These are phyloP conservation scores for Cystobasidium ongulense DNA, from an alignment of 768 basidiomycete species.

Conservation along the genomic window DNA sequence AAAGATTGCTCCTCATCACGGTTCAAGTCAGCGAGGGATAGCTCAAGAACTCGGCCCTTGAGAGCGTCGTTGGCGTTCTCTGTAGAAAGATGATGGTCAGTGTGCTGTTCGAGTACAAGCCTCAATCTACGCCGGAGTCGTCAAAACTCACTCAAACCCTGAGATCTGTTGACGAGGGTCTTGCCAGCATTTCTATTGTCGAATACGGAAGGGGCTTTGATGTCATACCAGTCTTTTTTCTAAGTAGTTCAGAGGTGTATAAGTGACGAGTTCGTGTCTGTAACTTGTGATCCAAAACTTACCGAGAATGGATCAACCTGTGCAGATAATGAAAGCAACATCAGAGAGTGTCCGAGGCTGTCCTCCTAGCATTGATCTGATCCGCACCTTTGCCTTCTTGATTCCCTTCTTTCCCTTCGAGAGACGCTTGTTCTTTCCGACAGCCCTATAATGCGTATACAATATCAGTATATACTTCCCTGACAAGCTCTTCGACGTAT, in stretches of 20 bases:
- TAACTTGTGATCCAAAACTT: neutral
- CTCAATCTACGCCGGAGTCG: neutral
- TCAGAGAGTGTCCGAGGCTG: too few species aligned
- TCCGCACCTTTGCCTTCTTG: conserved; percentile 84
- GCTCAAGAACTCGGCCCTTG: conserved; percentile 90
- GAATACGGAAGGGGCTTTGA: conserved; percentile 97
- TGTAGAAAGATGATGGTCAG: conserved; percentile 43
- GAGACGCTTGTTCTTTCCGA: conserved; percentile 56
- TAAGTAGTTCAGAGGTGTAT: too few species aligned
- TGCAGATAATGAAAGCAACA: neutral
- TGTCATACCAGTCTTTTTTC: conserved; percentile 99
- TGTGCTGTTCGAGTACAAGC: neutral
- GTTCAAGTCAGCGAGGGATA: conserved; percentile 94
- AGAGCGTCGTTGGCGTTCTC: conserved; percentile 98
- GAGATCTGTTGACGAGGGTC: conserved; percentile 95
- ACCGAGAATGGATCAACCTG: conserved; percentile 92
- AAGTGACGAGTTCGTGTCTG: too few species aligned
- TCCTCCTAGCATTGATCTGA: neutral
- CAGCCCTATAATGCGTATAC: conserved; percentile 1
- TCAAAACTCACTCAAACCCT: conserved; percentile 92
- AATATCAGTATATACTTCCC: neutral
- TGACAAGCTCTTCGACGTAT: neutral
- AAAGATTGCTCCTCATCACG: conserved; percentile 99
- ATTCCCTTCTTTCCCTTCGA: conserved; percentile 98
- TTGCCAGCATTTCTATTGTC: conserved; percentile 95